These are phyloP conservation scores for Pouteria glomerata DNA, from an alignment of 148 eudicot genomes.

Conservation along the genomic window DNA sequence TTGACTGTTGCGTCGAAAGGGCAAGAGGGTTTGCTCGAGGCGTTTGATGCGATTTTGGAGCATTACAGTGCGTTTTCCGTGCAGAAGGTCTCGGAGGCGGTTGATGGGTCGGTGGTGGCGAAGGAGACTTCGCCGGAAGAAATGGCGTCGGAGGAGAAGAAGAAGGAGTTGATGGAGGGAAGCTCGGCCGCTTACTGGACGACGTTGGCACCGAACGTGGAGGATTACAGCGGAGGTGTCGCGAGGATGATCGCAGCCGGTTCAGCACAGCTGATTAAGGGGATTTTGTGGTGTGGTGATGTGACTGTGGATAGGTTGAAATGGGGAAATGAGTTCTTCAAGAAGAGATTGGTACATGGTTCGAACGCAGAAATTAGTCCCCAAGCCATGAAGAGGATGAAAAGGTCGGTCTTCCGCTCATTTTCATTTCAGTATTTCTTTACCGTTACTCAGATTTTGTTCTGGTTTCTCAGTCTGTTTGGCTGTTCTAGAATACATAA, in stretches of 20 bases:
- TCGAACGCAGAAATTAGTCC: constrained; percentile 48
- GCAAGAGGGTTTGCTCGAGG: constrained; percentile 31
- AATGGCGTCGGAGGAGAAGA: constrained; percentile 28
- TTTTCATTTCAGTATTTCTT: neutral
- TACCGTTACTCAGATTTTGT: neutral
- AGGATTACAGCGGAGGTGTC: constrained; percentile 52
- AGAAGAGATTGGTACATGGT: constrained; percentile 30
- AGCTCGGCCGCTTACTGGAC: constrained; percentile 74
- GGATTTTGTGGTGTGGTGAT: constrained; percentile 94
- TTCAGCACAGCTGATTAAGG: constrained; percentile 57
- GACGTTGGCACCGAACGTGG: constrained; percentile 78
- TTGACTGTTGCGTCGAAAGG: constrained; percentile 64
- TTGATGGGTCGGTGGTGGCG: constrained; percentile 41
- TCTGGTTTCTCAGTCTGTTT: neutral
- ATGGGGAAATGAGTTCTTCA: constrained; percentile 75
- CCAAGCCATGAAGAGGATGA: constrained; percentile 43
- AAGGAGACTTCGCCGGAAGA: constrained; percentile 48
- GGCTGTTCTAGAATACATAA: neutral
- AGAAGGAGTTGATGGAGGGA: constrained; percentile 43
- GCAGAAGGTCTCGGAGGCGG: constrained; percentile 31
- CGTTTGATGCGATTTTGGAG: constrained; percentile 51
- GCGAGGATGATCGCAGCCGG: constrained; percentile 83
- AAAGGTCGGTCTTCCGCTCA: constrained; percentile 35
- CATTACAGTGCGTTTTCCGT: constrained; percentile 51
- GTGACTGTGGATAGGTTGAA: constrained; percentile 66